Percentiles rank a stretch among this genome's conserved stretches.
These are phyloP conservation scores for Phytophthora parvispora DNA, from an alignment of 352 stramenopile species.

Conservation along the genomic window DNA sequence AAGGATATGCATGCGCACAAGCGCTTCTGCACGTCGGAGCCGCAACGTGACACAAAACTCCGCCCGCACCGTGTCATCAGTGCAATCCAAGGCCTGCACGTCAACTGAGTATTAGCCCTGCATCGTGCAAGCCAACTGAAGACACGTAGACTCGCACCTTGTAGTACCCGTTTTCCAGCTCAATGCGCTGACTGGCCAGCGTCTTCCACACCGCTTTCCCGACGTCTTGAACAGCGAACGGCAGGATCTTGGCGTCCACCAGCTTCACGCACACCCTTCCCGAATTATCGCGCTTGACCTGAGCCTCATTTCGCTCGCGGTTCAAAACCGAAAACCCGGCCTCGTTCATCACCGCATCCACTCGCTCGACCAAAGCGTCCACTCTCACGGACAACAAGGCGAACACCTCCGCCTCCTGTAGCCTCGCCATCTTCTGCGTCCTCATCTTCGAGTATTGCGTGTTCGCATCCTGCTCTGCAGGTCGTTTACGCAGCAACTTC, in stretches of 20 bases:
- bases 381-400: slow-evolving; percentile 7
- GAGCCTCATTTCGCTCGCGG: slow-evolving; percentile 16
- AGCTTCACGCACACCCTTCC: slow-evolving; percentile 29
- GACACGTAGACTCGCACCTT: not conserved
- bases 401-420: slow-evolving; percentile 5
- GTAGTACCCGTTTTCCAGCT: slow-evolving; percentile 27
- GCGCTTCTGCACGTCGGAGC: slow-evolving; percentile 25
- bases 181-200: slow-evolving; percentile 3
- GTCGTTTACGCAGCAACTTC: slow-evolving; percentile 37
- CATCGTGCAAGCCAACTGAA: not conserved
- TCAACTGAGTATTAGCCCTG: not conserved
- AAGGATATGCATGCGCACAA: too few relatives aligned
- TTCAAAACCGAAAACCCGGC: slow-evolving; percentile 3
- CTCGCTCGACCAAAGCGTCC: slow-evolving; percentile 14
- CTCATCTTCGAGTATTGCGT: slow-evolving; percentile 8
- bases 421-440: not conserved
- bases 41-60: slow-evolving; percentile 27
- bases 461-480: slow-evolving; percentile 2
- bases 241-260: slow-evolving; percentile 26
- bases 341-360: slow-evolving; percentile 26
- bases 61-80: slow-evolving; percentile 27
- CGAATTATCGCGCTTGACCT: slow-evolving; percentile 20
- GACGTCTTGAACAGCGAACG: slow-evolving; percentile 18
- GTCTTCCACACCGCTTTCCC: slow-evolving; percentile 18
- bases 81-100: slow-evolving; percentile 28